Evolutionary conservation across 1,284 basidiomycete species (phyloP).

Genomic region (Fomitopsis betulina): DNA sequence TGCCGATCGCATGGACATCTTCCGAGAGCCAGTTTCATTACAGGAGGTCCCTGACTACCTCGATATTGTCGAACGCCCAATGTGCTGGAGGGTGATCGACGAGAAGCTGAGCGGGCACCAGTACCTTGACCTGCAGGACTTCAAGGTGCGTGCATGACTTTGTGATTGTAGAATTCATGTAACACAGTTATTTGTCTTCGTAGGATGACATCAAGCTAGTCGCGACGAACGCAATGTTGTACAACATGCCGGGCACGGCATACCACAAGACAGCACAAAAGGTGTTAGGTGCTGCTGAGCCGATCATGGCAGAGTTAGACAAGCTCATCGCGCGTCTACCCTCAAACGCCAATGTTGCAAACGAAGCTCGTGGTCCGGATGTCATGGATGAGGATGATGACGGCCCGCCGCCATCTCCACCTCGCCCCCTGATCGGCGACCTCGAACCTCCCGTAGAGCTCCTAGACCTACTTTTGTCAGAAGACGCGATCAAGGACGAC

Average conservation of each 20-base stretch:
- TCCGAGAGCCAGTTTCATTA: conserved; percentile 79
- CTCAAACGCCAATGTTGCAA: not conserved
- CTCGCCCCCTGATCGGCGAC: conserved; percentile 44
- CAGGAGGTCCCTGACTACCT: conserved; percentile 90
- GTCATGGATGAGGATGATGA: not conserved
- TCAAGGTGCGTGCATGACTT: conserved; percentile 52
- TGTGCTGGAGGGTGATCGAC: conserved; percentile 86
- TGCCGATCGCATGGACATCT: conserved; percentile 70
- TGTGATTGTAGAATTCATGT: not conserved
- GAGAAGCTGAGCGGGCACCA: conserved; percentile 72
- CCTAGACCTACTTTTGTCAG: conserved; percentile 50
- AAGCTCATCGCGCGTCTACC: conserved; percentile 6
- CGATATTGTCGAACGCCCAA: conserved; percentile 82
- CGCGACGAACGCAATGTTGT: conserved; percentile 81
- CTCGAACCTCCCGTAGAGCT: conserved; percentile 63
- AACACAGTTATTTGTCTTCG: no score
- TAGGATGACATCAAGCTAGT: conserved; percentile 84
- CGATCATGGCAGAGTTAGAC: conserved; percentile 60
- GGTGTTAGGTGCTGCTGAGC: conserved; percentile 56
- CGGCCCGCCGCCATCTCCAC: not conserved
- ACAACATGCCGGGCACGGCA: conserved; percentile 75
- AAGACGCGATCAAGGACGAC: conserved; percentile 45
- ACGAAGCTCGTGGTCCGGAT: not conserved
- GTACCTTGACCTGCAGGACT: conserved; percentile 74
- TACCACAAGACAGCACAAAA: conserved; percentile 73